phyloP scores from a whole-genome alignment of 2,329 filamentous ascomycete species.

The Drechslerella dactyloides region DNA sequence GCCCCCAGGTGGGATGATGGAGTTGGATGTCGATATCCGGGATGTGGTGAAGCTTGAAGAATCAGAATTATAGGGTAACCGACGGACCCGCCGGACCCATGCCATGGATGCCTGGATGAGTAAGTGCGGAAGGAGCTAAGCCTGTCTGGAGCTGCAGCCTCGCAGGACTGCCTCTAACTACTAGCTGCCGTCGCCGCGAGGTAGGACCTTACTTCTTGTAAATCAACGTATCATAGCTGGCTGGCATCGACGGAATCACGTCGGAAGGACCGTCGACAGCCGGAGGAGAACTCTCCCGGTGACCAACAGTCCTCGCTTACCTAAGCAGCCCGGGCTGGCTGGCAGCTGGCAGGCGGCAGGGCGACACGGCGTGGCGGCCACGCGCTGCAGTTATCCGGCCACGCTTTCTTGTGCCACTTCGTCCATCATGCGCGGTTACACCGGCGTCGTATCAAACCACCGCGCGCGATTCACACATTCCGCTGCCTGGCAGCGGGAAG shows the following conservation, averaged over 20 bases:
- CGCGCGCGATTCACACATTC: background rate
- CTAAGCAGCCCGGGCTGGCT: background rate
- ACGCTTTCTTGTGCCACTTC: constrained; percentile 4
- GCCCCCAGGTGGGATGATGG: too few species aligned
- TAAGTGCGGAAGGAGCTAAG: constrained; percentile 1
- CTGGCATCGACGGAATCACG: too few species aligned
- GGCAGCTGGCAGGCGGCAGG: background rate
- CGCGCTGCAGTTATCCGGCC: constrained; percentile 6
- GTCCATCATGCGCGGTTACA: background rate
- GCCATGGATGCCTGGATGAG: background rate
- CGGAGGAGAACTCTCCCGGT: too few species aligned
- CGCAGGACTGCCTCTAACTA: background rate
- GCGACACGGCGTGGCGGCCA: background rate
- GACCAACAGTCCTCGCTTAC: background rate
- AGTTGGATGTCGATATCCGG: background rate
- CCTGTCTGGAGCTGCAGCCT: background rate
- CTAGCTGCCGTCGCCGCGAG: too few species aligned
- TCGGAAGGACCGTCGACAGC: too few species aligned
- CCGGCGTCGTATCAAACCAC: background rate
- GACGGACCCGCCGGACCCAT: constrained; percentile 7
- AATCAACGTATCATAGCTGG: too few species aligned
- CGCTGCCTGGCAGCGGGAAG: background rate
- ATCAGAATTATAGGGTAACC: background rate
- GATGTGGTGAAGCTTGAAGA: background rate
- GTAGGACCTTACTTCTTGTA: too few species aligned